Percentiles rank a stretch among this genome's conserved stretches.
phyloP scores from a whole-genome alignment of 768 basidiomycete species.

The Phylloporus arenicola region DNA sequence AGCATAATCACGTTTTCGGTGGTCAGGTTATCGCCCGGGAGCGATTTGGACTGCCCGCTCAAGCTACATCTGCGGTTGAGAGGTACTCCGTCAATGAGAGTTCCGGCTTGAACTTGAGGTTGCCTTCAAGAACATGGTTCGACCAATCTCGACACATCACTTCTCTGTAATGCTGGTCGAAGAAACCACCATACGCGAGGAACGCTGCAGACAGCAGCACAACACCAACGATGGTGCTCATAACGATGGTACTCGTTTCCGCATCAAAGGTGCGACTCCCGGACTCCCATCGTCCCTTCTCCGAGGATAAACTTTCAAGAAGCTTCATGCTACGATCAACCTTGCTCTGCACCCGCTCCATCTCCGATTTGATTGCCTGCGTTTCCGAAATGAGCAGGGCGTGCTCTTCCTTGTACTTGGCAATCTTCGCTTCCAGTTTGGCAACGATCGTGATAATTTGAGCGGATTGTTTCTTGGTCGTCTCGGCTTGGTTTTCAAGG shows the following conservation, averaged over 20 bases:
- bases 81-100: constrained; percentile 93
- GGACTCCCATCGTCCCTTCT: constrained; percentile 88
- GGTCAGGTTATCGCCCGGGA: constrained; percentile 94
- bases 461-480: constrained; percentile 89
- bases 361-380: constrained; percentile 94
- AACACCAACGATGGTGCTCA: constrained; percentile 98
- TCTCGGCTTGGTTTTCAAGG: constrained; percentile 86
- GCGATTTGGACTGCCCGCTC: constrained; percentile 89
- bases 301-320: constrained; percentile 90
- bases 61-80: constrained; percentile 92
- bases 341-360: constrained; percentile 96
- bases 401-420: constrained; percentile 94
- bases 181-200: constrained; percentile 96
- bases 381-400: constrained; percentile 94
- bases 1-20: constrained; percentile 99
- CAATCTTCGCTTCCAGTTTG: constrained; percentile 90
- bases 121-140: constrained; percentile 80
- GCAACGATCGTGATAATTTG: constrained; percentile 89
- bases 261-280: constrained; percentile 94
- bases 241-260: no score
- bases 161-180: constrained; percentile 97
- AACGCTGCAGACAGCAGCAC: constrained; percentile 94
- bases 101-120: constrained; percentile 87
- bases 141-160: constrained; percentile 97
- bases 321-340: constrained; percentile 96